Base-by-base conservation (phyloP, 2,329 filamentous ascomycete species). In the Aureobasidium sp. region DNA sequence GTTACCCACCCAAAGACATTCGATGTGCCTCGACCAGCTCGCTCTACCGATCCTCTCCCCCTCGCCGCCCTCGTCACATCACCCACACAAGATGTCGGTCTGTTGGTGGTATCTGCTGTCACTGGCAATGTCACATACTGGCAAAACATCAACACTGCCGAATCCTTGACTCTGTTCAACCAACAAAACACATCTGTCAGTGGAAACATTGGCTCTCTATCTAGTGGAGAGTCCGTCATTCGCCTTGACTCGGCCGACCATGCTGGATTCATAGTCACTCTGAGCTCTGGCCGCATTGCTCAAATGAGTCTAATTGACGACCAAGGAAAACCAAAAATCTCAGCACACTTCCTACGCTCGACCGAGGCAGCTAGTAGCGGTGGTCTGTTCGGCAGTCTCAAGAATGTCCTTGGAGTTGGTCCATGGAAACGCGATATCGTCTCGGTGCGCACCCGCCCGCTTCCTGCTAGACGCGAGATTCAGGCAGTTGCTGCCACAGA, bases 141-240 rank as follows among this genome's bases (percentile, higher is more conserved):
- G 91, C 94, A 97, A 72, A 95, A 91, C 42, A 89, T 97, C 65
- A 91, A 93, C 61, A 91, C 86, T 73, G 91, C 91, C 10, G 89
- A 91, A 41, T 91, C 90, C 0, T 81, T 95, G 61, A 90, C 89
- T 65, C 84, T 95, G 44, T 89, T 93, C 69, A 87, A 89, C 66
- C 88, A 95, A 71, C 89, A 90, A 69, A 86, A 89, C 66, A 87
- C 86, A 66, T 90, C 90, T 16, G 84, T 96, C 16, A 90, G 95
- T 69, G 85, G 89, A 49, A 78, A 78, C 3, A 85, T 96, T 64
- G 80, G 84, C 2, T 88, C 88, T 64, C 68, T 97, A 75, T 85
- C 87, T 59, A 89, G 87, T 0, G 88, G 90, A 49, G 94, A 99
- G 74, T 82, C 81, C 54, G 86, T 92, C 10, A 84, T 85, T 6